Evolutionary conservation across 1,284 basidiomycete species (phyloP), one percentile per base, ranked within the genome.

Genomic region (Somion occarium): DNA sequence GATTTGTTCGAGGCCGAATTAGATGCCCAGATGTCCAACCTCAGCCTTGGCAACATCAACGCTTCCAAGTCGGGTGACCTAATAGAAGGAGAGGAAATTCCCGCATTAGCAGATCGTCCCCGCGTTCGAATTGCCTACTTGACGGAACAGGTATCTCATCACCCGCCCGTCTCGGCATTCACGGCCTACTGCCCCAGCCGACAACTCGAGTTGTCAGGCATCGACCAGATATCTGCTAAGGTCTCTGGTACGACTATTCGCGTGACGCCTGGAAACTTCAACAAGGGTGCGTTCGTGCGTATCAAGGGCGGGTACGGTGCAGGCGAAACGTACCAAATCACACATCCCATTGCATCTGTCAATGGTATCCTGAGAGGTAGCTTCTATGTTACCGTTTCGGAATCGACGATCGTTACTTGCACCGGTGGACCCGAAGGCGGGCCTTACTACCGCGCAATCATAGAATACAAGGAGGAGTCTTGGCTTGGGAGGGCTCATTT

Each of bases 401-500:
- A 94, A 57, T 78, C 85, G 56, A 86, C 88, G 1, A 82, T 88
- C 56, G 82, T 98, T 61, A 96, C 91, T 18, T 93, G 91, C 64
- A 76, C 77, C 12, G 87, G 87, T 4, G 83, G 83, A 23, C 12
- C 15, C 4, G 75, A 77, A 53, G 73, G 78, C 18, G 79, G 77
- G 18, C 79, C 79, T 59, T 55, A 60, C 54, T 81, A 93, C 60
- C 78, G 94, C 49, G 78, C 91, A 5, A 79, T 99, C 53, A 80
- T 97, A 52, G 93, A 96, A 61, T 98, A 97, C 74, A 94, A 94
- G 71, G 96, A 99, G 63, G 94, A 99, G 89, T 91, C 91, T 9
- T 99, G 96, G 96, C 76, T 99, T 42, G 88, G 93, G 44, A 86
- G 79, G 60, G 85, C 96, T 3, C 88, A 91, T 55, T 98, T 92